Evolutionary conservation across 176 grass and related monocot species (phyloP), one percentile per base, ranked within the genome.

Genomic region (Triticum timopheevii): DNA sequence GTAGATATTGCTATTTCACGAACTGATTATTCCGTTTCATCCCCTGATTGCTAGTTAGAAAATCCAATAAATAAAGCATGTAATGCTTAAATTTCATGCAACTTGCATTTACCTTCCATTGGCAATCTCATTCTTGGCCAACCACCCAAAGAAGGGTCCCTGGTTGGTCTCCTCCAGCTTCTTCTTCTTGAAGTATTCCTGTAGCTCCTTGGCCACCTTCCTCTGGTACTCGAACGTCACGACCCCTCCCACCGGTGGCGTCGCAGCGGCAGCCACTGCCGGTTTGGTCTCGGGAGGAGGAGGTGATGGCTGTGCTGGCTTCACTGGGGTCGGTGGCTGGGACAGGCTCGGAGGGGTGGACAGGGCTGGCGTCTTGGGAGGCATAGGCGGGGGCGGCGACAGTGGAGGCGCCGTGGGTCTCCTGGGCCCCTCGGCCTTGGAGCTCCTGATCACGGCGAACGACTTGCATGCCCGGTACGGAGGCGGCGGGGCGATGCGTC

Each of bases 171-270:
- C 92, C 77, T 99, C 97, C 45, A 93, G 88, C 86, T 99, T 99
- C 90, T 97, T 96, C 92, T 97, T 91, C 82, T 93, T 99, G 84
- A 97, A 99, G 82, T 97, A 99, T 4, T 99, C 92, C 88, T 99
- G 97, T 89, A 99, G 88, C 63, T 99, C 97, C 89, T 92, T 99
- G 24, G 97, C 97, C 80, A 93, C 94, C 89, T 97, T 94, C 85
- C 94, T 99, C 90, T 99, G 97, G 88, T 92, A 97, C 89, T 99
- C 97, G 59, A 99, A 84, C 25, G 97, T 99, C 73, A 97, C 90
- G 33, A 47, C 69, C 25, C 84, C 96, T 65, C 76, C 86, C 86
- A 85, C 79, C 50, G 74, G 39, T 47, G 56, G 59, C 36, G 69
- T 58, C 16, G 45, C 23, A 13, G 50, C 34, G 24, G 85, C 77